phyloP scores from a whole-genome alignment of 2,329 filamentous ascomycete species.

The Tolypocladium ovalisporum region DNA sequence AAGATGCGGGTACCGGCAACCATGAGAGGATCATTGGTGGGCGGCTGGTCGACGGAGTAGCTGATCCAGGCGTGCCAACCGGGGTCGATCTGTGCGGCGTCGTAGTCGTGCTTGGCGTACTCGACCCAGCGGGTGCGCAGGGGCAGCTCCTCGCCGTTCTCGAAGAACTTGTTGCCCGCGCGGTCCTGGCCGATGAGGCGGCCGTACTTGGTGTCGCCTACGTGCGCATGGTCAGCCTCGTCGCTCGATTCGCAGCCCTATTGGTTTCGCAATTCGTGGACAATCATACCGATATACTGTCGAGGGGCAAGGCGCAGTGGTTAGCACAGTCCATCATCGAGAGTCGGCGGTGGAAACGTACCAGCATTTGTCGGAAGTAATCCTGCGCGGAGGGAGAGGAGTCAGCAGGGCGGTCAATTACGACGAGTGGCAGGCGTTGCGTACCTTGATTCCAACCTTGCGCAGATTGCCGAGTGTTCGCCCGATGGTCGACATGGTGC shows the following conservation, averaged over 20 bases:
- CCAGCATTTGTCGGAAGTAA: slow-evolving; percentile 84
- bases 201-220: slow-evolving; percentile 95
- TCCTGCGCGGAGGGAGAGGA: slow-evolving; percentile 44
- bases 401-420: slow-evolving; percentile 2
- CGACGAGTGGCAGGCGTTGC: slow-evolving; percentile 5
- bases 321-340: slow-evolving; percentile 10
- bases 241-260: not conserved
- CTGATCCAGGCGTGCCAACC: slow-evolving; percentile 98
- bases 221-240: not conserved
- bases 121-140: slow-evolving; percentile 97
- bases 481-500: slow-evolving; percentile 77
- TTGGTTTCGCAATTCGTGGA: not conserved
- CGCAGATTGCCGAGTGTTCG: slow-evolving; percentile 82
- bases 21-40: slow-evolving; percentile 63
- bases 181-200: slow-evolving; percentile 74
- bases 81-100: slow-evolving; percentile 78
- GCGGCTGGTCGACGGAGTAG: slow-evolving; percentile 82
- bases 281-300: slow-evolving; percentile 44
- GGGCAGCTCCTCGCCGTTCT: slow-evolving; percentile 91
- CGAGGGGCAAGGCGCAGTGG: slow-evolving; percentile 1
- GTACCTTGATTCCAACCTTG: slow-evolving; percentile 78
- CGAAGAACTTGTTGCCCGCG: slow-evolving; percentile 95
- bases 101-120: slow-evolving; percentile 80
- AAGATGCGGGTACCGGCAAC: slow-evolving; percentile 58
- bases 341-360: slow-evolving; percentile 39